Conservation (phyloP, 441 rosid genomes). For the Gossypium trilobum region DNA sequence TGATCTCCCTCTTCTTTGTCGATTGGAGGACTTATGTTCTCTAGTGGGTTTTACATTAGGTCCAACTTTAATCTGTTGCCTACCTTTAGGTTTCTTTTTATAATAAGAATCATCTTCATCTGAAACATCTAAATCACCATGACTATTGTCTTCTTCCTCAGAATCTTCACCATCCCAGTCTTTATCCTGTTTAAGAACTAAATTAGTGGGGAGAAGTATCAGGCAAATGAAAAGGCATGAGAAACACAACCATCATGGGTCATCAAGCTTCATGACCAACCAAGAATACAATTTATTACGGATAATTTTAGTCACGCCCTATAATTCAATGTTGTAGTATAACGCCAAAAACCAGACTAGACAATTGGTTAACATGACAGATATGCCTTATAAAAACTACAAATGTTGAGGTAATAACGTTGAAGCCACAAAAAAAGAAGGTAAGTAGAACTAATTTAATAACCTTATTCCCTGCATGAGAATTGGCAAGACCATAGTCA, state of each 20-base stretch:
- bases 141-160: slow-evolving; percentile 60
- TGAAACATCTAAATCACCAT: slow-evolving; percentile 51
- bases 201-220: slow-evolving; percentile 11
- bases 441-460: slow-evolving; percentile 9
- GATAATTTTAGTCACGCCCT: neutral
- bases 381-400: neutral
- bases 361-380: neutral
- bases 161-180: slow-evolving; percentile 75
- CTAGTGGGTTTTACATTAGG: slow-evolving; percentile 37
- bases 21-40: slow-evolving; percentile 47
- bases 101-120: slow-evolving; percentile 73
- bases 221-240: neutral
- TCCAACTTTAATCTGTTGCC: slow-evolving; percentile 53
- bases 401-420: neutral
- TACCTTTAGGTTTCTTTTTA: slow-evolving; percentile 50
- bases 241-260: neutral
- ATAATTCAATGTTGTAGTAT: neutral
- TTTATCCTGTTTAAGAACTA: slow-evolving; percentile 42
- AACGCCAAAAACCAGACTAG: neutral
- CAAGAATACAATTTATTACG: neutral
- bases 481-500: slow-evolving; percentile 36
- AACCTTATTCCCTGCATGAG: slow-evolving; percentile 51
- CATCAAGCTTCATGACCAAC: neutral
- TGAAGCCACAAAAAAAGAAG: neutral
- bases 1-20: slow-evolving; percentile 56